phyloP scores from a whole-genome alignment of 345 rosid genomes.

The Iberis pinnata region DNA sequence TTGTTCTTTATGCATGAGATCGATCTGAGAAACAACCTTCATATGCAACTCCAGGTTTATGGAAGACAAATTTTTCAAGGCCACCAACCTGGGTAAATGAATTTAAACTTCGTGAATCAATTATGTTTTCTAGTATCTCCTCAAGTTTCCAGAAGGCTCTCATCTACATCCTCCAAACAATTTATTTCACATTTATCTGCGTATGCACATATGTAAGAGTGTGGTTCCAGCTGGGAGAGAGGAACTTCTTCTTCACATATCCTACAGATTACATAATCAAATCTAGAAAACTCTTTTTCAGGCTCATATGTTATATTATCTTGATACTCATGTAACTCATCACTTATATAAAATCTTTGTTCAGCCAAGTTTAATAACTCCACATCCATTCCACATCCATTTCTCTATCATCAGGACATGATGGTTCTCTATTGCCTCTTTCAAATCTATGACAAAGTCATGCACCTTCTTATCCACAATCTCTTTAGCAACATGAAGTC shows the following conservation, averaged over 20 bases:
- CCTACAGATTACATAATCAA: slow-evolving; percentile 56
- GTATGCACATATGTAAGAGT: slow-evolving; percentile 81
- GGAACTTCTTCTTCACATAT: slow-evolving; percentile 78
- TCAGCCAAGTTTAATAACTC: slow-evolving; percentile 49
- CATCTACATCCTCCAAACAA: slow-evolving; percentile 66
- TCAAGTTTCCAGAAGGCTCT: slow-evolving; percentile 59
- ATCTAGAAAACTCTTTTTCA: slow-evolving; percentile 30
- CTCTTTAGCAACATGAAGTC: slow-evolving; percentile 68
- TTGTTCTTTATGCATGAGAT: too few species aligned
- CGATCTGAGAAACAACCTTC: slow-evolving; percentile 65
- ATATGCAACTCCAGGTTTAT: slow-evolving; percentile 36
- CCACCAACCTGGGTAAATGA: slow-evolving; percentile 42
- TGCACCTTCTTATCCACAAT: slow-evolving; percentile 50
- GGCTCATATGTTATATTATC: slow-evolving; percentile 21
- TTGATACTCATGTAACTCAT: slow-evolving; percentile 28
- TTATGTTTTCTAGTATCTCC: slow-evolving; percentile 67
- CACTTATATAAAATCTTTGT: slow-evolving; percentile 28
- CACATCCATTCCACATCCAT: too few species aligned
- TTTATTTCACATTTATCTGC: slow-evolving; percentile 75
- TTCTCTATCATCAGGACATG: slow-evolving; percentile 43
- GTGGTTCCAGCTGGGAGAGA: slow-evolving; percentile 60
- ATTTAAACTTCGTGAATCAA: slow-evolving; percentile 50
- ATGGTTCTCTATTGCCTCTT: slow-evolving; percentile 46
- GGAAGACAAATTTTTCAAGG: slow-evolving; percentile 45
- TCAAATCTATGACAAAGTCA: slow-evolving; percentile 48